Conservation (phyloP, 352 stramenopile species). For the Phytophthora sp. region DNA sequence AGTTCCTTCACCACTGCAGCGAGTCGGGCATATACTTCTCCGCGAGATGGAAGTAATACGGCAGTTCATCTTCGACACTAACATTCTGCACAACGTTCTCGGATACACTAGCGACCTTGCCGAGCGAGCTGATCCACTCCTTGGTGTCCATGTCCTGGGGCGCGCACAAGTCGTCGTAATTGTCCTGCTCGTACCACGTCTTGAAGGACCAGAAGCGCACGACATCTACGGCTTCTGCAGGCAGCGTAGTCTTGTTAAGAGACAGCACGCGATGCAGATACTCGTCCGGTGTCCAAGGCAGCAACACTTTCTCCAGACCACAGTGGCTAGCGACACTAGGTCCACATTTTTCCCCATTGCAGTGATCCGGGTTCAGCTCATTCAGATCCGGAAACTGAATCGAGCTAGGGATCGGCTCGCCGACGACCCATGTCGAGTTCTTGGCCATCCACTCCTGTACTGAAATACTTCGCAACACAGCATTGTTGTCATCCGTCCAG, state of each 20-base stretch:
- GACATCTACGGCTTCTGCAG: slow-evolving; percentile 61
- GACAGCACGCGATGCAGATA: slow-evolving; percentile 77
- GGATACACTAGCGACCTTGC: slow-evolving; percentile 41
- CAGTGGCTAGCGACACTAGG: slow-evolving; percentile 12
- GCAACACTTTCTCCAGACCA: slow-evolving; percentile 48
- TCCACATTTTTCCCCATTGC: slow-evolving; percentile 24
- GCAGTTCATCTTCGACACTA: slow-evolving; percentile 48
- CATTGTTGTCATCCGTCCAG: slow-evolving; percentile 77
- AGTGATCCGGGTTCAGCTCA: slow-evolving; percentile 68
- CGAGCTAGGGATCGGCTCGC: slow-evolving; percentile 55
- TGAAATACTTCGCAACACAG: slow-evolving; percentile 70
- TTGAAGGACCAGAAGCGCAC: slow-evolving; percentile 83
- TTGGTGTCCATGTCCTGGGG: slow-evolving; percentile 64
- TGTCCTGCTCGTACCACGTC: slow-evolving; percentile 65
- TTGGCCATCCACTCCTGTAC: slow-evolving; percentile 71
- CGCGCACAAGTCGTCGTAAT: slow-evolving; percentile 53
- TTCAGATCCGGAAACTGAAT: slow-evolving; percentile 74
- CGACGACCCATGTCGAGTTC: slow-evolving; percentile 73
- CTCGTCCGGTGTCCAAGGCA: slow-evolving; percentile 83
- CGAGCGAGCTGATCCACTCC: slow-evolving; percentile 68
- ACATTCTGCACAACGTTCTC: slow-evolving; percentile 51
- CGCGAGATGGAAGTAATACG: slow-evolving; percentile 70
- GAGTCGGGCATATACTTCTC: slow-evolving; percentile 76
- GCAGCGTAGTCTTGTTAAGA: slow-evolving; percentile 66
- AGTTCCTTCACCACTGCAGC: slow-evolving; percentile 69